phyloP scores from a whole-genome alignment of 352 stramenopile species.

The Globisporangium lucens region DNA sequence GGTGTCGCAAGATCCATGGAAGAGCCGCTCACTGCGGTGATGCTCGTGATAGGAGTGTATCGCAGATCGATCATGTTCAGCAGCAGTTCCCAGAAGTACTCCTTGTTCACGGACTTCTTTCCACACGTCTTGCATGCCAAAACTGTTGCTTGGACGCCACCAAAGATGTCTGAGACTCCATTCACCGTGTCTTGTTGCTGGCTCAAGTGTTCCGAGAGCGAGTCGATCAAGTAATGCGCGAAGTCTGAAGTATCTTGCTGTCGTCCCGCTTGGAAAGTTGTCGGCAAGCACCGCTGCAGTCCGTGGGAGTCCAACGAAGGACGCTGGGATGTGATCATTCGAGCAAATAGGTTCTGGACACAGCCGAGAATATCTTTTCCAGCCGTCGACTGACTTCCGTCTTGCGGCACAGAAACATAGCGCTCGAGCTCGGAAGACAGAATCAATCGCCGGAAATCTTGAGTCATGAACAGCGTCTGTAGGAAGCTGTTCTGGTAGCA shows the following conservation, averaged over 20 bases:
- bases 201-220: slow-evolving; percentile 67
- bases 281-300: slow-evolving; percentile 66
- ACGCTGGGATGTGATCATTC: slow-evolving; percentile 65
- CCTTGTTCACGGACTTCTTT: slow-evolving; percentile 75
- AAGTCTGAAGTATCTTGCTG: slow-evolving; percentile 89
- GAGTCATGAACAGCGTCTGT: slow-evolving; percentile 85
- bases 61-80: slow-evolving; percentile 89
- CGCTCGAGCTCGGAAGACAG: slow-evolving; percentile 49
- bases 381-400: slow-evolving; percentile 18
- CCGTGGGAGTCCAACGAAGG: slow-evolving; percentile 62
- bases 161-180: slow-evolving; percentile 73
- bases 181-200: slow-evolving; percentile 53
- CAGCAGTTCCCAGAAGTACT: slow-evolving; percentile 89
- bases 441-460: slow-evolving; percentile 76
- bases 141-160: slow-evolving; percentile 78
- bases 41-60: slow-evolving; percentile 85
- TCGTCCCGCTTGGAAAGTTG: slow-evolving; percentile 74
- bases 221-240: slow-evolving; percentile 83
- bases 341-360: slow-evolving; percentile 73
- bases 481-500: slow-evolving; percentile 91
- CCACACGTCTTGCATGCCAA: slow-evolving; percentile 79
- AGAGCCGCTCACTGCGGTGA: slow-evolving; percentile 68
- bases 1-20: slow-evolving; percentile 66
- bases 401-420: slow-evolving; percentile 34
- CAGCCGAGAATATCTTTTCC: slow-evolving; percentile 46